A percentile compares a stretch with the other conserved stretches of the same genome.
Conservation (phyloP, 2,329 filamentous ascomycete species). For the Aspergillus udagawae region DNA sequence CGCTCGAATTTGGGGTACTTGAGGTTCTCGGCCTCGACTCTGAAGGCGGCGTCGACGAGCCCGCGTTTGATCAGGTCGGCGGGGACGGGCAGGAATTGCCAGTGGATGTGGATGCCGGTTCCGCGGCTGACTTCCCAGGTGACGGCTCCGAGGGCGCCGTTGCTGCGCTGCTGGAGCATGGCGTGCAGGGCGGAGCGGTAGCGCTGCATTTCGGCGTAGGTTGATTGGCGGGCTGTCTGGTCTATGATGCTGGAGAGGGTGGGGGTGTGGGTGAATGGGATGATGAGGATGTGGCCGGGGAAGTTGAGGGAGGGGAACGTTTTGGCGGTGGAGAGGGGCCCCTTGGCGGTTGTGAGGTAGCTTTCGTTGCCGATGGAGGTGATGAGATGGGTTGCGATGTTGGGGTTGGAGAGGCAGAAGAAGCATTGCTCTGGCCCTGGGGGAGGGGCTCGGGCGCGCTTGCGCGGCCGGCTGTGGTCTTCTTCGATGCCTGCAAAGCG, state of each 20-base stretch:
- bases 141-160: conserved; percentile 67
- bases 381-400: conserved; percentile 80
- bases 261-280: conserved; percentile 77
- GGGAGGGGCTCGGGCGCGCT: conserved; percentile 45
- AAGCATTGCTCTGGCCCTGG: conserved; percentile 78
- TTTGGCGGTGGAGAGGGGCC: conserved; percentile 68
- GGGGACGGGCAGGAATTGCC: conserved; percentile 83
- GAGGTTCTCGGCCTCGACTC: conserved; percentile 77
- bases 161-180: conserved; percentile 58
- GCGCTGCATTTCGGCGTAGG: conserved; percentile 74
- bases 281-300: conserved; percentile 84
- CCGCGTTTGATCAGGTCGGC: conserved; percentile 64
- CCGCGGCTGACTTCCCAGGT: conserved; percentile 88
- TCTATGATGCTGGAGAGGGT: conserved; percentile 66
- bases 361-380: conserved; percentile 81
- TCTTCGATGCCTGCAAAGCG: conserved; percentile 39
- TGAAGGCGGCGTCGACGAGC: conserved; percentile 82
- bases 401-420: conserved; percentile 89
- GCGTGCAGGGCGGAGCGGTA: conserved; percentile 73
- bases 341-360: conserved; percentile 90
- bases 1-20: conserved; percentile 53
- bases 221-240: conserved; percentile 52
- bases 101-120: conserved; percentile 81
- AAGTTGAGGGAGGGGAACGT: conserved; percentile 72
- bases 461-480: conserved; percentile 33